phyloP scores from a whole-genome alignment of 2,329 filamentous ascomycete genomes.

The Penicillium decumbens region DNA sequence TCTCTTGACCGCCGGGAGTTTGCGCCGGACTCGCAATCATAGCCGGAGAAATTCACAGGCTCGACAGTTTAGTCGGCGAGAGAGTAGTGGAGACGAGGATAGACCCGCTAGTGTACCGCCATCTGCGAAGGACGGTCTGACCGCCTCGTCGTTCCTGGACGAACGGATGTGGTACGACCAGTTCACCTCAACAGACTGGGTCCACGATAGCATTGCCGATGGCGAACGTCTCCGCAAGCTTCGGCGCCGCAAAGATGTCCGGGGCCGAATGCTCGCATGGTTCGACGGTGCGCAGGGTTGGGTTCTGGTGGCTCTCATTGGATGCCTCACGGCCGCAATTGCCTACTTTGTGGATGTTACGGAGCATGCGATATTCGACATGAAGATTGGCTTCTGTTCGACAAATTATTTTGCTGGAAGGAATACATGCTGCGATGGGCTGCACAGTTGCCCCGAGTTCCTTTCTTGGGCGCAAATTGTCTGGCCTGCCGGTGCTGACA shows the following conservation, averaged over 20 bases:
- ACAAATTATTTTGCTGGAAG: slow-evolving; percentile 68
- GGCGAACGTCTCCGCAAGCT: slow-evolving; percentile 82
- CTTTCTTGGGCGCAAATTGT: slow-evolving; percentile 62
- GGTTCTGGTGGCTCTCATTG: slow-evolving; percentile 87
- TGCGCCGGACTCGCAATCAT: slow-evolving; percentile 42
- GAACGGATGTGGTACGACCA: slow-evolving; percentile 98
- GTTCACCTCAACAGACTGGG: slow-evolving; percentile 96
- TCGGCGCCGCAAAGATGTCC: slow-evolving; percentile 73
- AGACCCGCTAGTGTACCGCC: slow-evolving; percentile 20
- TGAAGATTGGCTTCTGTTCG: slow-evolving; percentile 83
- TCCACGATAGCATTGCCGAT: slow-evolving; percentile 94
- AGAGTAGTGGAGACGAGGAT: slow-evolving; percentile 53
- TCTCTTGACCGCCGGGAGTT: slow-evolving; percentile 32
- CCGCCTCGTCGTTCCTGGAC: slow-evolving; percentile 64
- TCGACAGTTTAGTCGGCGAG: slow-evolving; percentile 48
- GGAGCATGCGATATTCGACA: slow-evolving; percentile 80
- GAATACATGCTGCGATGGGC: slow-evolving; percentile 59
- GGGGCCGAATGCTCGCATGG: slow-evolving; percentile 69
- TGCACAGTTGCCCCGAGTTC: slow-evolving; percentile 57
- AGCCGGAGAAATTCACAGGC: slow-evolving; percentile 49
- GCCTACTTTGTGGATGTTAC: slow-evolving; percentile 87
- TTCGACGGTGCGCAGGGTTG: slow-evolving; percentile 90
- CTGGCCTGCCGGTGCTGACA: slow-evolving; percentile 46
- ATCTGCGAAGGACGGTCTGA: slow-evolving; percentile 50
- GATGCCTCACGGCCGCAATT: slow-evolving; percentile 74